These are phyloP conservation scores for Penicillium lagena DNA, from an alignment of 495 filamentous ascomycete species.

Conservation along the genomic window DNA sequence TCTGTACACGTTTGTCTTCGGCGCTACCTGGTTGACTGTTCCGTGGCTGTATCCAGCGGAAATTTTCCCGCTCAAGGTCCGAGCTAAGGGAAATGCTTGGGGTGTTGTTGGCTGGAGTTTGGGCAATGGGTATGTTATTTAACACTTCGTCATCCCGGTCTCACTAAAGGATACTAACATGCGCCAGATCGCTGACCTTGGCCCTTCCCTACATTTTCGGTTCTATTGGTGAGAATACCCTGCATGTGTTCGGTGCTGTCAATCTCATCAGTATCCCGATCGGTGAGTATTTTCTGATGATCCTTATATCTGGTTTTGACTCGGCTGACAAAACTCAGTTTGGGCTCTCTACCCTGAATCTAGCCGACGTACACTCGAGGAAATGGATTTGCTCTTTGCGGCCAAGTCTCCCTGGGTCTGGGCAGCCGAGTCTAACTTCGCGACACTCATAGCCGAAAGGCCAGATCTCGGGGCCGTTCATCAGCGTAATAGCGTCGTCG, in stretches of 20 bases:
- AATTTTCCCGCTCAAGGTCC: constrained; percentile 57
- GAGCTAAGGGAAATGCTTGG: constrained; percentile 58
- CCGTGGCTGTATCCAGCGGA: constrained; percentile 60
- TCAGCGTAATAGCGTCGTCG: background rate
- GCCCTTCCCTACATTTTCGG: constrained; percentile 27
- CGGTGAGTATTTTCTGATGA: background rate
- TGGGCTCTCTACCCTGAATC: constrained; percentile 31
- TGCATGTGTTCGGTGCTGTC: constrained; percentile 33
- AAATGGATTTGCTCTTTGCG: constrained; percentile 35
- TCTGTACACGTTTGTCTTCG: constrained; percentile 50
- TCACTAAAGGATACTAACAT: background rate
- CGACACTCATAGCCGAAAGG: background rate
- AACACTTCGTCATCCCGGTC: background rate
- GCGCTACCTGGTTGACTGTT: constrained; percentile 58
- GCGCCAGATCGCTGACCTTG: constrained; percentile 8
- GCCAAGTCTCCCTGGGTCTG: constrained; percentile 6
- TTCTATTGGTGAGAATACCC: constrained; percentile 18
- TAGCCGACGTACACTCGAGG: constrained; percentile 32
- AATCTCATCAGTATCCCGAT: constrained; percentile 35
- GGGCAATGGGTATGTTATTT: constrained; percentile 3
- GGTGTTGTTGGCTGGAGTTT: constrained; percentile 47
- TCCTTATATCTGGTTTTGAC: background rate
- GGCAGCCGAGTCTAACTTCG: constrained; percentile 1
- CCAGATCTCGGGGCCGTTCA: background rate
- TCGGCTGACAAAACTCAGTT: background rate